Conservation (phyloP, 441 rosid genomes). For the Eugenia klotzschiana region DNA sequence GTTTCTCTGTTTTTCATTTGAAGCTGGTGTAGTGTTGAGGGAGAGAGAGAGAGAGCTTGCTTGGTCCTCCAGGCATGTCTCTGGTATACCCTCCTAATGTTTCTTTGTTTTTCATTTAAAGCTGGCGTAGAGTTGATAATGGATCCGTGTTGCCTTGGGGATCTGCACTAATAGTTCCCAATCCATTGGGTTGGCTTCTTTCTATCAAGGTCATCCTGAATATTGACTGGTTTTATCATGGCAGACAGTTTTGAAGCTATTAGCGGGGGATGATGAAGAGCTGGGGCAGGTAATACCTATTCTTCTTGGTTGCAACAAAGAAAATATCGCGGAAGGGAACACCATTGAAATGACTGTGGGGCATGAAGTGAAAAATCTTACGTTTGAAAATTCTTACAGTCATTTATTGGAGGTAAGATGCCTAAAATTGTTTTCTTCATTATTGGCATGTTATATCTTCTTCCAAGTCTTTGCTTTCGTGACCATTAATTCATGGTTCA, state of each 20-base stretch:
- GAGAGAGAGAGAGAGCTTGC: constrained; percentile 2
- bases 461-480: not conserved
- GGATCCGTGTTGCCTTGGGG: not conserved
- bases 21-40: not conserved
- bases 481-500: not conserved
- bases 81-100: not conserved
- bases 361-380: constrained; percentile 25
- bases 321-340: constrained; percentile 22
- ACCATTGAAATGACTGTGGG: constrained; percentile 21
- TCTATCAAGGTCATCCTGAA: not conserved
- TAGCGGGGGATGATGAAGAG: constrained; percentile 46
- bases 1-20: not conserved
- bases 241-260: constrained; percentile 66
- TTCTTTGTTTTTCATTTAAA: not conserved
- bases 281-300: constrained; percentile 46
- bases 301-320: constrained; percentile 45
- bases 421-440: not conserved
- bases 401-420: constrained; percentile 71
- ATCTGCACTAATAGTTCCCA: not conserved
- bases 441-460: not conserved
- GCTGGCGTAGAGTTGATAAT: not conserved
- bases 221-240: not conserved
- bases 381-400: constrained; percentile 78
- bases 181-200: not conserved
- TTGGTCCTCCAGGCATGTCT: constrained; percentile 73